Evolutionary conservation across 495 filamentous ascomycete species (phyloP).

Genomic region (Annulohypoxylon stygium): DNA sequence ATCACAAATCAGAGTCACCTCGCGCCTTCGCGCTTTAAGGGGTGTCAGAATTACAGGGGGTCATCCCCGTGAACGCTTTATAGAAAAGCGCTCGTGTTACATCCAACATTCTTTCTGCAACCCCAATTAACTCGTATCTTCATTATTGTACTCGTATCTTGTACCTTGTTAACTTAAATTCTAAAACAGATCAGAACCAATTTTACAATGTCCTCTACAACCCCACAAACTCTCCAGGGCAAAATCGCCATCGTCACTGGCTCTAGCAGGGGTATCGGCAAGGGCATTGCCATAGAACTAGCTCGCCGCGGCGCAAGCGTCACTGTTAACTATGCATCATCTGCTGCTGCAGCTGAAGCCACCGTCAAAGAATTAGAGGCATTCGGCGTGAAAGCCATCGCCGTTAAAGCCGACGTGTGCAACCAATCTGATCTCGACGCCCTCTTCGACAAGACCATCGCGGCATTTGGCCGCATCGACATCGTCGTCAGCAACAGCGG

Average conservation of each 20-base stretch:
- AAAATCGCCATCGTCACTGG: slow-evolving; percentile 28
- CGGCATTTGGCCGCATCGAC: slow-evolving; percentile 14
- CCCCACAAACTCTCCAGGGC: slow-evolving; percentile 14
- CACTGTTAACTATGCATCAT: slow-evolving; percentile 22
- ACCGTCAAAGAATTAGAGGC: slow-evolving; percentile 22
- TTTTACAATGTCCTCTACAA: slow-evolving; percentile 8
- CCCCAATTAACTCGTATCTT: not conserved
- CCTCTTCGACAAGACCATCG: slow-evolving; percentile 27
- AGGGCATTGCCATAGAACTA: slow-evolving; percentile 23
- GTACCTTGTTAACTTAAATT: not conserved
- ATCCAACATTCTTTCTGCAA: not conserved
- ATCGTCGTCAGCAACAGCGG: slow-evolving; percentile 34
- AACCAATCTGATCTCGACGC: slow-evolving; percentile 6
- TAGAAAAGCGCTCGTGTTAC: slow-evolving; percentile 6
- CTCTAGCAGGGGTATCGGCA: slow-evolving; percentile 26
- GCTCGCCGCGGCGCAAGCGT: slow-evolving; percentile 27
- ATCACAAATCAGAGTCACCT: not conserved
- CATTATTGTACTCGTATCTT: not conserved
- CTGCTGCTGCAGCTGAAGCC: slow-evolving; percentile 10
- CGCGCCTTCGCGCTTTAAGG: not conserved
- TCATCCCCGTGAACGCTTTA: not conserved
- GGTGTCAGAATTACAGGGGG: not conserved
- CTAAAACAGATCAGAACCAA: not conserved
- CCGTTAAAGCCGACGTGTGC: slow-evolving; percentile 21
- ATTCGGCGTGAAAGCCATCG: slow-evolving; percentile 17